Percentiles rank a stretch among this genome's conserved stretches.
phyloP scores from a whole-genome alignment of 768 basidiomycete genomes.

The Galerina marginata region DNA sequence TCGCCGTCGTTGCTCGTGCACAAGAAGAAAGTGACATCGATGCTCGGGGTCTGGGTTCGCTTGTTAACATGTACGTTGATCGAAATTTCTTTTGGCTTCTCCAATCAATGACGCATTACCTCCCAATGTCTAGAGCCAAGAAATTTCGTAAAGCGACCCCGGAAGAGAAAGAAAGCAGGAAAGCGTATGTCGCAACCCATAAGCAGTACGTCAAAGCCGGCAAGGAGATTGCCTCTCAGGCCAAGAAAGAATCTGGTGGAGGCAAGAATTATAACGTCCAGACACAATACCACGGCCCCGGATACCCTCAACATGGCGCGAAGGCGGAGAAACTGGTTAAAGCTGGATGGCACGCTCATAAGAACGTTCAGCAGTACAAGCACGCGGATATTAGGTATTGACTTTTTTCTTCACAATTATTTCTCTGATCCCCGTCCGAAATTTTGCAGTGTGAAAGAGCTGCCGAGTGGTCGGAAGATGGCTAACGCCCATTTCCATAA shows the following conservation, averaged over 20 bases:
- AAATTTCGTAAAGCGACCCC: background rate
- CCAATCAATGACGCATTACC: background rate
- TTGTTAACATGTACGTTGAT: no score
- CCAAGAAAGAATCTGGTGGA: conserved; percentile 2
- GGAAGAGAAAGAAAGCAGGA: conserved; percentile 3
- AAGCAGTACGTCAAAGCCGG: conserved; percentile 2
- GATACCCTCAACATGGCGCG: background rate
- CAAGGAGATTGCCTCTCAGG: background rate
- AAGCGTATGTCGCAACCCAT: background rate
- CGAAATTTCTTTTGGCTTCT: no score
- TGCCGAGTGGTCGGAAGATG: conserved; percentile 4
- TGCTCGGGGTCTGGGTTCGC: no score
- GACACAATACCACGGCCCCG: background rate
- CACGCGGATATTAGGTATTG: conserved; percentile 14
- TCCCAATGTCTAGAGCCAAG: background rate
- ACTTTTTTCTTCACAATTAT: background rate
- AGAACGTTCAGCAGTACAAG: conserved; percentile 11
- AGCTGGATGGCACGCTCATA: conserved; percentile 4
- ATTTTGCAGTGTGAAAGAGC: background rate
- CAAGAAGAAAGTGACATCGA: no score
- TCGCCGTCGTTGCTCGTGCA: no score
- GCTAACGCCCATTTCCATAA: conserved; percentile 13
- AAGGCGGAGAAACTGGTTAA: conserved; percentile 5
- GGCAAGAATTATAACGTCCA: conserved; percentile 5
- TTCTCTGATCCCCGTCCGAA: background rate